Percentiles rank a stretch among this genome's conserved stretches.
phyloP scores from a whole-genome alignment of 2,329 filamentous ascomycete species.

The Epichloe coenophiala region DNA sequence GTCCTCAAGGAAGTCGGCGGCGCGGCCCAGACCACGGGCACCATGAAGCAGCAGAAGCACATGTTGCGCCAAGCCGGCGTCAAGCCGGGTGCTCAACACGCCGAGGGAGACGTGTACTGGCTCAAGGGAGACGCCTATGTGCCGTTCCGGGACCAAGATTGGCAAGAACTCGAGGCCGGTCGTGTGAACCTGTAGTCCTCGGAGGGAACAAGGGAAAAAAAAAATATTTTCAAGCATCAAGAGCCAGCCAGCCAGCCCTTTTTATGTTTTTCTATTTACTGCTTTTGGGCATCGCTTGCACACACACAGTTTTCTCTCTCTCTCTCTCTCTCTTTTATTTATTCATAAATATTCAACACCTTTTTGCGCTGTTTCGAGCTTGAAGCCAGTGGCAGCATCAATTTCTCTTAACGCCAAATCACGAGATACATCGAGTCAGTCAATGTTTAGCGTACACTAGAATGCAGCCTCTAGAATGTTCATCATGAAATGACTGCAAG shows the following conservation, averaged over 20 bases:
- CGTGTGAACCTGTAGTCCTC: conserved; percentile 50
- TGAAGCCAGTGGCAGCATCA: no score
- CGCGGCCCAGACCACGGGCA: conserved; percentile 57
- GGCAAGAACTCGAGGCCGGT: conserved; percentile 53
- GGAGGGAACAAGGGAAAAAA: not conserved
- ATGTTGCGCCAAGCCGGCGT: conserved; percentile 60
- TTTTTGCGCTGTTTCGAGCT: no score
- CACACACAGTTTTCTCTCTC: no score
- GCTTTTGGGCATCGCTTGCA: not conserved
- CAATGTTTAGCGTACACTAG: not conserved
- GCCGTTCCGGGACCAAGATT: conserved; percentile 52
- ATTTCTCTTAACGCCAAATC: no score
- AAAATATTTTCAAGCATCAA: not conserved
- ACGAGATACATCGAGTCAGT: not conserved
- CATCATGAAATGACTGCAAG: not conserved
- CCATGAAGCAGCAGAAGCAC: conserved; percentile 81
- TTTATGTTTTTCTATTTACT: not conserved
- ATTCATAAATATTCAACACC: no score
- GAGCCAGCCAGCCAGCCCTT: not conserved
- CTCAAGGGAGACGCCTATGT: conserved; percentile 52
- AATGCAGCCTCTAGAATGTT: not conserved
- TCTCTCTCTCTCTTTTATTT: no score
- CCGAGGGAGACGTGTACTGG: conserved; percentile 46
- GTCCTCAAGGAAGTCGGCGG: conserved; percentile 42
- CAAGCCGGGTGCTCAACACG: conserved; percentile 32